These are phyloP conservation scores for Fallopia convolvulus DNA, from an alignment of 148 eudicot species.

Conservation along the genomic window DNA sequence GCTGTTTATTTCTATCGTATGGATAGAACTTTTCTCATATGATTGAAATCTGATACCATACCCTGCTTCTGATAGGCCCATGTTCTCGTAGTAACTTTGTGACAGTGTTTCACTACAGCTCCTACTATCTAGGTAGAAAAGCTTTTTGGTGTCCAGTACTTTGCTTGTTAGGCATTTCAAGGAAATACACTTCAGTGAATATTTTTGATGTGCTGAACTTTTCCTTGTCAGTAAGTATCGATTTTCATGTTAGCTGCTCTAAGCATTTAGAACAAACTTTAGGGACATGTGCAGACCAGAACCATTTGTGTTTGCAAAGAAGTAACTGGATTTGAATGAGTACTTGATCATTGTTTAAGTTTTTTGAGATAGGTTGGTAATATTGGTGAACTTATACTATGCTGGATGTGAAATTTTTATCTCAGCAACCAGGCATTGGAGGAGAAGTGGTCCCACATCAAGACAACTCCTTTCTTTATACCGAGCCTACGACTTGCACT, in stretches of 20 bases:
- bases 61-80: neutral
- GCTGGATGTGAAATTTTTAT: neutral
- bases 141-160: neutral
- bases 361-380: neutral
- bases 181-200: neutral
- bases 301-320: neutral
- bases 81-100: neutral
- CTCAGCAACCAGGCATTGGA: constrained; percentile 98
- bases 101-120: neutral
- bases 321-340: neutral
- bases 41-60: neutral
- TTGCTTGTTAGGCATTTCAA: neutral
- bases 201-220: neutral
- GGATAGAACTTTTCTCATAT: neutral
- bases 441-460: constrained; percentile 99
- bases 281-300: neutral
- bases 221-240: neutral
- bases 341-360: neutral
- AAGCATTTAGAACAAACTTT: neutral
- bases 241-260: neutral
- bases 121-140: neutral
- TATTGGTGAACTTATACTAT: neutral
- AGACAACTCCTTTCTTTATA: constrained; percentile 89
- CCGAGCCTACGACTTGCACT: constrained; percentile 86
- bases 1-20: neutral